phyloP scores from a whole-genome alignment of 192 early-diverging fungal species.

The Jimgerdemannia lactiflua region DNA sequence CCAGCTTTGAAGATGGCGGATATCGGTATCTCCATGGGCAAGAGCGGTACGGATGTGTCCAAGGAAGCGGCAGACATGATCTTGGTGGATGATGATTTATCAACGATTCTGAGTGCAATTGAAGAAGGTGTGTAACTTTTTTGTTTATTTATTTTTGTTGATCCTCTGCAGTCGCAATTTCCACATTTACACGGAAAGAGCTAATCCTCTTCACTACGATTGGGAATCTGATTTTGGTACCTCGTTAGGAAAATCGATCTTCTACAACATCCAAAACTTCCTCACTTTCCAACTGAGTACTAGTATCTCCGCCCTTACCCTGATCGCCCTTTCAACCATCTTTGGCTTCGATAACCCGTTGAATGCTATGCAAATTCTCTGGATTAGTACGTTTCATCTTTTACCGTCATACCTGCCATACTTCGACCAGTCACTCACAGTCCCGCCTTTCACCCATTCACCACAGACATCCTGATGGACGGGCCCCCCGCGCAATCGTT shows the following conservation, averaged over 20 bases:
- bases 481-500: constrained; percentile 97
- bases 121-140: constrained; percentile 72
- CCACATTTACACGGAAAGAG: too few relatives aligned
- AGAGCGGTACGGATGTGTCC: constrained; percentile 91
- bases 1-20: constrained; percentile 91
- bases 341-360: constrained; percentile 87
- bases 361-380: constrained; percentile 98
- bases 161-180: too few relatives aligned
- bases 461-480: constrained; percentile 93
- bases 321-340: constrained; percentile 86
- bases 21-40: constrained; percentile 97
- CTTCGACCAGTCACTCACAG: neutral
- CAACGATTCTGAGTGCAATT: constrained; percentile 89
- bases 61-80: constrained; percentile 98
- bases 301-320: constrained; percentile 83
- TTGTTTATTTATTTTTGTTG: too few relatives aligned
- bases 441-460: neutral
- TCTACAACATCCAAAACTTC: constrained; percentile 97
- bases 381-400: constrained; percentile 80
- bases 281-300: constrained; percentile 96
- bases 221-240: neutral
- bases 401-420: neutral
- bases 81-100: constrained; percentile 94
- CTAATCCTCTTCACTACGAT: too few relatives aligned
- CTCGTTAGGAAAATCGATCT: constrained; percentile 84